Conservation (phyloP, 2,329 filamentous ascomycete genomes). For the Plenodomus biglobosus region DNA sequence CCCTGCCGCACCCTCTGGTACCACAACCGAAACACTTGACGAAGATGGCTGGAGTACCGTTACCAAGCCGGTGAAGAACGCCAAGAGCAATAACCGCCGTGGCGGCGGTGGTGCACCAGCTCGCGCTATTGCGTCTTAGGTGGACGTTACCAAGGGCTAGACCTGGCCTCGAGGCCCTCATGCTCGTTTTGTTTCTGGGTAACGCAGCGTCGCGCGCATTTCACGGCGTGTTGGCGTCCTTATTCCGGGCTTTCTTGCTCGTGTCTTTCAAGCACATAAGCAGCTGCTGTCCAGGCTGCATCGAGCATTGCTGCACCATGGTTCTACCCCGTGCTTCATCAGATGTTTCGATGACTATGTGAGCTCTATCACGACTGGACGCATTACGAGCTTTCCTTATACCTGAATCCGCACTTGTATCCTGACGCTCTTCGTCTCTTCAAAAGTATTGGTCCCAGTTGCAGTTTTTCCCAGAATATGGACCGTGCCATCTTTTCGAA, state of each 20-base stretch:
- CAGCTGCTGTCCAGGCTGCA: background rate
- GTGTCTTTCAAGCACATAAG: slow-evolving; percentile 1
- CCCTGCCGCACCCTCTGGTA: slow-evolving; percentile 35
- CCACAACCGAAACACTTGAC: slow-evolving; percentile 51
- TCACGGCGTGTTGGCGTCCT: slow-evolving; percentile 29
- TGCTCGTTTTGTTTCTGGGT: slow-evolving; percentile 22
- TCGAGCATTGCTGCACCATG: slow-evolving; percentile 24
- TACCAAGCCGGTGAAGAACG: slow-evolving; percentile 48
- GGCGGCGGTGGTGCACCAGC: slow-evolving; percentile 43
- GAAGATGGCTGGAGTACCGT: slow-evolving; percentile 59
- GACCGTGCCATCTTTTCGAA: slow-evolving; percentile 25
- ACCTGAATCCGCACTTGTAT: slow-evolving; percentile 23
- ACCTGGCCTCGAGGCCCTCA: slow-evolving; percentile 10
- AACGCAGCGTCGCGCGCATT: slow-evolving; percentile 32
- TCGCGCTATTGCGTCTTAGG: slow-evolving; percentile 52
- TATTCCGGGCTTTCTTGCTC: slow-evolving; percentile 24
- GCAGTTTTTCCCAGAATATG: slow-evolving; percentile 15
- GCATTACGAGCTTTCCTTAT: slow-evolving; percentile 16
- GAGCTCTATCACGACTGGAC: slow-evolving; percentile 14
- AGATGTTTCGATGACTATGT: slow-evolving; percentile 14
- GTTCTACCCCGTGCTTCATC: slow-evolving; percentile 11
- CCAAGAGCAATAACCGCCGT: slow-evolving; percentile 40
- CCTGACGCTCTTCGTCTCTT: slow-evolving; percentile 21
- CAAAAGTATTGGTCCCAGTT: slow-evolving; percentile 37
- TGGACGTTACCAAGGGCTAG: slow-evolving; percentile 10